Base-by-base conservation (phyloP, 306 rosid species). In the Benincasa hispida region DNA sequence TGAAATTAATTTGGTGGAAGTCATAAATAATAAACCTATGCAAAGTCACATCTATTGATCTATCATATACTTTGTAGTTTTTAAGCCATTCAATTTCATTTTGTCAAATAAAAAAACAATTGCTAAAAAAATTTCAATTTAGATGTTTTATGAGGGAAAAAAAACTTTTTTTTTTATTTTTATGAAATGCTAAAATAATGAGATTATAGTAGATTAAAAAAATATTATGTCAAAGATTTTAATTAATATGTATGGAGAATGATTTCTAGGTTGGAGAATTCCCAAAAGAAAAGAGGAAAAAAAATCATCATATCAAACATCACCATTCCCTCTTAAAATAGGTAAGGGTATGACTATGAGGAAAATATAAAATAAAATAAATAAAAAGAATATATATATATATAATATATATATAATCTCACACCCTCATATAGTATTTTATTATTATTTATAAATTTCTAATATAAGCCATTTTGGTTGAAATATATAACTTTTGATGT, bases 1-100 rank as follows among this genome's bases (percentile, higher is more conserved):
- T 66, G 53, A 53, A 39, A 66, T 48, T 72, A 72, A 47, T 72
- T 72, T 72, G 76, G 76, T 72, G 76, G 1, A 25, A 72, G 21
- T 48, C 76, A 45, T 72, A 72, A 72, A 72, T 47, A 72, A 48
- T 47, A 72, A 48, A 48, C 59, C 59, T 27, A 27, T 48, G 42
- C 11, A 3, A 17, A 72, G 74, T 68, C 55, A 72, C 37, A 48
- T 72, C 58, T 41, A 72, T 47, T 70, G 24, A 70, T 70, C 39
- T 6, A 70, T 42, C 57, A 57, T 27, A 27, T 9, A 48, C 76
- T 70, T 70, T 69, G 12, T 45, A 2, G 17, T 45, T 45, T 15
- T 70, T 70, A 48, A 17, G 8, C 58, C 41, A 70, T 70, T 70
- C 22, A 70, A 45, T 70, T 42, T 13, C 15, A 47, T 48, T n/a